Evolutionary conservation across 768 basidiomycete genomes (phyloP), one percentile per base, ranked within the genome.

Genomic region (Mycena vulgaris): DNA sequence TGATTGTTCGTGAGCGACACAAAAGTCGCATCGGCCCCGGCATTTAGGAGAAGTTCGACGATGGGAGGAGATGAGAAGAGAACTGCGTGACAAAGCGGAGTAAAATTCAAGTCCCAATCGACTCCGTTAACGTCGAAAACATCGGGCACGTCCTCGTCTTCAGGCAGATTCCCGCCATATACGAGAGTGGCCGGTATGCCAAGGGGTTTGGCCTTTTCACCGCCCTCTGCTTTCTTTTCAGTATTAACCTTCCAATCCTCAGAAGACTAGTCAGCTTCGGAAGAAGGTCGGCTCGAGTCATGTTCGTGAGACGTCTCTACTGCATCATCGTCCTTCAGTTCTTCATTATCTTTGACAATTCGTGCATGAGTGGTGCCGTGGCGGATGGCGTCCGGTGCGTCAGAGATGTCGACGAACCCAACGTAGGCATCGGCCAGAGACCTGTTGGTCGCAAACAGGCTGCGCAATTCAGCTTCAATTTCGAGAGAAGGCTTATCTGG

Each of bases 371-470:
- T 88, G 27, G 77, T 83, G 37, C n/a, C n/a, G n/a, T n/a, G n/a
- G n/a, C 86, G 81, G 73, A 89, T 85, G 30, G 81, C 82, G 8
- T 64, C 77, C 0, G 86, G 86, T 1, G 88, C 87, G 30, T 79
- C 83, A 76, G 90, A 90, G 10, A 90, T 82, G 66, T 90, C 87
- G 70, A 90, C 86, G 27, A 90, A 87, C 5, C 89, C 89, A 45
- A 90, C 88, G 67, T 86, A 75, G 6, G 84, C 84, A 68, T 89
- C 82, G 14, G 75, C 65, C 28, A 90, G 39, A 55, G 67, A 70
- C 75, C 82, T 85, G 71, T 90, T 87, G 7, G 83, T 86, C 2
- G 89, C 89, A 63, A 88, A 90, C 14, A 89, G 78, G 53, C 81
- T 84, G 71, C 90, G 83, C 47, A 91, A 78, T 53, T 86, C 83